Conservation (phyloP, 2,329 filamentous ascomycete species). For the Verticillium klebahnii region DNA sequence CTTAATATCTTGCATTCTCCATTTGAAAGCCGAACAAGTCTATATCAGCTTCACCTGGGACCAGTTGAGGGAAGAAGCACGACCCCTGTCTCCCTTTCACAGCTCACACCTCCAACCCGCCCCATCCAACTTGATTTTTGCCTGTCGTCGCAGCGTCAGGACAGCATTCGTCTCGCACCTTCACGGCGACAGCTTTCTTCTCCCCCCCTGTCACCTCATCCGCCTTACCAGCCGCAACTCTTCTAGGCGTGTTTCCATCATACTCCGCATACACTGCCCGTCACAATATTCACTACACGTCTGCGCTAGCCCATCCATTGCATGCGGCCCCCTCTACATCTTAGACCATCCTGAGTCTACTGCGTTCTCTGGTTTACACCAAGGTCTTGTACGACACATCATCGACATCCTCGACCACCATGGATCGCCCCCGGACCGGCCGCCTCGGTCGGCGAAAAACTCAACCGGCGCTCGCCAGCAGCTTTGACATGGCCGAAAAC, state of each 20-base stretch:
- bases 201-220: background rate
- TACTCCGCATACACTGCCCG: background rate
- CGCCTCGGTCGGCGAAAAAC: slow-evolving; percentile 1
- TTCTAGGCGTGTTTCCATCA: background rate
- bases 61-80: background rate
- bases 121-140: background rate
- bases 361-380: background rate
- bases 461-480: background rate
- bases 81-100: background rate
- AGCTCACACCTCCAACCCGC: background rate
- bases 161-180: background rate
- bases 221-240: background rate
- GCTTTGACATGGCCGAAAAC: slow-evolving; percentile 16
- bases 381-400: background rate
- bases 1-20: background rate
- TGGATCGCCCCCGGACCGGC: slow-evolving; percentile 1
- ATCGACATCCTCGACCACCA: background rate
- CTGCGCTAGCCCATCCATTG: background rate
- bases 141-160: background rate
- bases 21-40: background rate
- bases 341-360: background rate
- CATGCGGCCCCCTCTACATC: background rate
- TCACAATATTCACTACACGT: background rate
- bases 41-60: background rate
- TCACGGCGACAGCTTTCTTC: background rate